Evolutionary conservation across 2,329 filamentous ascomycete genomes (phyloP), one percentile per base, ranked within the genome.

Genomic region (Colletotrichum gloeosporioides): DNA sequence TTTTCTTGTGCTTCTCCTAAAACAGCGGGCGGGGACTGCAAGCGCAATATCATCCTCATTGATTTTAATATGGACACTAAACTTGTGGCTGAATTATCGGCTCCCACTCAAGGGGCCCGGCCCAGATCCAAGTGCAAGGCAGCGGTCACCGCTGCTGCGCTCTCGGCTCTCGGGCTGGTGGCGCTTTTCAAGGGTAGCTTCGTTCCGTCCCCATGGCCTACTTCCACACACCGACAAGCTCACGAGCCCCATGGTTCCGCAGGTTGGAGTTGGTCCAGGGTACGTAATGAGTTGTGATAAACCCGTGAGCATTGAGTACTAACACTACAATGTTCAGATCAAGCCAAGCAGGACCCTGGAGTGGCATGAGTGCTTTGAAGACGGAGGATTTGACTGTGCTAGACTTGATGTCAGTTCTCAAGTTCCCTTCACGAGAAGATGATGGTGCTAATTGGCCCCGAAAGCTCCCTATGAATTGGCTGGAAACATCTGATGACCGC

Each of bases 391-490:
- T 32, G 80, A 84, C 49, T 85, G 83, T 73, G 83, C 83, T 6
- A 82, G 83, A 62, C 78, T 85, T 2, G 82, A 85, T 62, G 83
- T 84, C 62, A 78, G 80, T 78, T 31, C 7, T 8, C 12, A 2
- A 10, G 12, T 63, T n/a, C 13, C 16, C 10, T 34, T 7, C 25
- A 49, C n/a, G 10, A 57, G 32, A 63, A 49, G 16, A 18, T 67
- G 25, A 3, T 18, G 53, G 18, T 32, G 65, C 61, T 73, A 65
- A 68, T 63, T 76, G 66, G 79, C 87, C 71, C 87, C 36, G 44
- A 3, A 31, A 85, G 83, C 80, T 85, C 15, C 83, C 84, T 1
- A 85, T 84, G 83, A 80, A 84, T 65, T 85, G 83, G 83, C 77
- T 82, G 10, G 79, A 80, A 5, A 82, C 82, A 22, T 77, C 76